Conservation (phyloP, 495 filamentous ascomycete genomes). For the Sordaria brevicollis region DNA sequence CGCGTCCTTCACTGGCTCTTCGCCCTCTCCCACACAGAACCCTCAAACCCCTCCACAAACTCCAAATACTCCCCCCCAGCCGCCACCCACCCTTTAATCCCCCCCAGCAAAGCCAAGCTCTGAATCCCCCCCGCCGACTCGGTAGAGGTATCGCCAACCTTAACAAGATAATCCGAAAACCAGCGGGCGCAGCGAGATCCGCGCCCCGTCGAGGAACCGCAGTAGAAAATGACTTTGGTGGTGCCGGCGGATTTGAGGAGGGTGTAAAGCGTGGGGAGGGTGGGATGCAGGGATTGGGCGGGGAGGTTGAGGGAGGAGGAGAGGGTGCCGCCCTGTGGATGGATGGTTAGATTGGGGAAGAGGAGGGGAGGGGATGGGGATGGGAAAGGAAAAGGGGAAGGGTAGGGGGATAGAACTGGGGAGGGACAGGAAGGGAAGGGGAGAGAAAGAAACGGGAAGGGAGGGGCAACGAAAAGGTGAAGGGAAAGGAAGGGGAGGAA, state of each 20-base stretch:
- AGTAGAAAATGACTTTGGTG: constrained; percentile 54
- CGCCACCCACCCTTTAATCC: constrained; percentile 55
- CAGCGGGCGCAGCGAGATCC: constrained; percentile 53
- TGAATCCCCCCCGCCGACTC: too few species aligned
- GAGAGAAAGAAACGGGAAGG: too few species aligned
- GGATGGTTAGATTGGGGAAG: too few species aligned
- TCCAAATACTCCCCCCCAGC: constrained; percentile 44
- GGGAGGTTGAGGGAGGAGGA: constrained; percentile 59
- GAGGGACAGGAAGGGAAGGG: too few species aligned
- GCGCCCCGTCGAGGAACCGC: constrained; percentile 58
- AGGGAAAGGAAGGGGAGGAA: too few species aligned
- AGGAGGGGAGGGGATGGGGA: not conserved
- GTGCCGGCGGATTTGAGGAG: constrained; percentile 41
- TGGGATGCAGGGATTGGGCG: constrained; percentile 53
- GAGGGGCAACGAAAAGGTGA: too few species aligned
- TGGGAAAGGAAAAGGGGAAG: too few species aligned
- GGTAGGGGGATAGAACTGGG: too few species aligned
- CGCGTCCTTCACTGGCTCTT: not conserved
- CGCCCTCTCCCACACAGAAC: constrained; percentile 29
- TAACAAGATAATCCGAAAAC: constrained; percentile 53
- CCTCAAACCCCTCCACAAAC: constrained; percentile 51
- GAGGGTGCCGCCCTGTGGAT: constrained; percentile 54
- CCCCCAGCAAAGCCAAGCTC: constrained; percentile 48
- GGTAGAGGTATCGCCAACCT: constrained; percentile 24
- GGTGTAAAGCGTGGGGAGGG: constrained; percentile 45